Evolutionary conservation across 805 yeast genomes (phyloP), one percentile per base, ranked within the genome.

Genomic region (Groenewaldozyma salmanticensis): DNA sequence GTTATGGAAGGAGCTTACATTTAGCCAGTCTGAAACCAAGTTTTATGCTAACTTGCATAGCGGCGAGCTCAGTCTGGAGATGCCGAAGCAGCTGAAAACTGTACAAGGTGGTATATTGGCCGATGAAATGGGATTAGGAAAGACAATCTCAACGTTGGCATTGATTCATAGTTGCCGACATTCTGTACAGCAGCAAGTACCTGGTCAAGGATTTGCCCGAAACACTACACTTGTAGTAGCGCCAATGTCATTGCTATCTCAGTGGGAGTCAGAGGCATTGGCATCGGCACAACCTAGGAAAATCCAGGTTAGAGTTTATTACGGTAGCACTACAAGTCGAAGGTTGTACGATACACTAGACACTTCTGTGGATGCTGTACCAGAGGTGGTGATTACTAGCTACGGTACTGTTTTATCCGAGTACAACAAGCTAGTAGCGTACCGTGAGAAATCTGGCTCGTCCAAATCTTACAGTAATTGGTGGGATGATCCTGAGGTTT

Each of bases 91-190:
- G 32, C 74, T 70, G 43, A 67, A 79, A 1, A 53, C 71, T 16
- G 70, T 79, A 37, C 67, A 69, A 37, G 96, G 97, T 29, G 97
- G 97, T 2, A 82, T 88, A 17, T 63, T 88, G 13, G 95, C 96
- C 0, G 97, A 88, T 63, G 97, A 88, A 58, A 88, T 88, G 97
- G 97, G 97, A 0, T 67, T 88, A 5, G 97, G 97, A 33, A 88
- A 88, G 56, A 88, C 97, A 0, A 81, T 88, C 19, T 81, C 95
- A 1, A 76, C 94, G 0, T 60, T 86, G 39, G 72, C 96, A 0
- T 61, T 90, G 37, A 68, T 88, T 9, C 75, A 81, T 42, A 70
- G 84, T 0, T 31, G 27, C n/a, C 15, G 40, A 4, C 46, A 50
- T 1, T 53, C 34, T 6, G 45, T 42, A n/a, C 29, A 33, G 2